Evolutionary conservation across 2,329 filamentous ascomycete genomes (phyloP).

Genomic region (Stemphylium lycopersici): DNA sequence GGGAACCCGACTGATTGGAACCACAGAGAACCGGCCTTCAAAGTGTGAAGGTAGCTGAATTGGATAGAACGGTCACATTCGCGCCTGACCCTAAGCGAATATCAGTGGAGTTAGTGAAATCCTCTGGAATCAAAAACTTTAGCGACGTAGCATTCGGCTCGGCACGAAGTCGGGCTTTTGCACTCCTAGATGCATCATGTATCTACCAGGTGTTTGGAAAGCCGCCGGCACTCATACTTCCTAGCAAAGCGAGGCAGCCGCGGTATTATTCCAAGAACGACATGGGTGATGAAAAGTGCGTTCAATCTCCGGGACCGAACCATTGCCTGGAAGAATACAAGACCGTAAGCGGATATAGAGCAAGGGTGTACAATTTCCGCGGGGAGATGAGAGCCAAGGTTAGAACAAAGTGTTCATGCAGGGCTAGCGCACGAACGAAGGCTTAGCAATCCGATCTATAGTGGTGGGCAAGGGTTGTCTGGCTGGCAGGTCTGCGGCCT

Average conservation of each 20-base stretch:
- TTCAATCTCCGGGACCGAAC: slow-evolving; percentile 14
- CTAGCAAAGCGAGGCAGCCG: slow-evolving; percentile 14
- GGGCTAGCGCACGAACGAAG: slow-evolving; percentile 28
- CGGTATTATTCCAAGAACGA: slow-evolving; percentile 15
- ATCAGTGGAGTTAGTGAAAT: slow-evolving; percentile 7
- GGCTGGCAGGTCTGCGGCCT: slow-evolving; percentile 21
- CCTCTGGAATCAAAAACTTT: not conserved
- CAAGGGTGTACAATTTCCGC: slow-evolving; percentile 23
- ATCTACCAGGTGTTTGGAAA: slow-evolving; percentile 12
- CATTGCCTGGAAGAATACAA: slow-evolving; percentile 14
- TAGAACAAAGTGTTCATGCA: slow-evolving; percentile 41
- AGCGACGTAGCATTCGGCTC: not conserved
- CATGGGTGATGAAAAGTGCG: slow-evolving; percentile 30
- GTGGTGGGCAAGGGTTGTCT: slow-evolving; percentile 16
- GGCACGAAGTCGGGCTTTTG: slow-evolving; percentile 1
- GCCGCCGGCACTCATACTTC: slow-evolving; percentile 27
- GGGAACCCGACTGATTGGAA: not conserved
- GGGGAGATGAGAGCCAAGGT: slow-evolving; percentile 33
- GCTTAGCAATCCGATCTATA: slow-evolving; percentile 25
- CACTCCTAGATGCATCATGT: not conserved
- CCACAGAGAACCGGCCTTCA: not conserved
- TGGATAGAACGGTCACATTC: not conserved
- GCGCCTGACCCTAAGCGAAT: not conserved
- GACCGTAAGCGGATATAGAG: slow-evolving; percentile 19
- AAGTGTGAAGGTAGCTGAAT: not conserved